Conservation (phyloP, 1,139 yeast genomes). For the Scheffersomyces insectosa region DNA sequence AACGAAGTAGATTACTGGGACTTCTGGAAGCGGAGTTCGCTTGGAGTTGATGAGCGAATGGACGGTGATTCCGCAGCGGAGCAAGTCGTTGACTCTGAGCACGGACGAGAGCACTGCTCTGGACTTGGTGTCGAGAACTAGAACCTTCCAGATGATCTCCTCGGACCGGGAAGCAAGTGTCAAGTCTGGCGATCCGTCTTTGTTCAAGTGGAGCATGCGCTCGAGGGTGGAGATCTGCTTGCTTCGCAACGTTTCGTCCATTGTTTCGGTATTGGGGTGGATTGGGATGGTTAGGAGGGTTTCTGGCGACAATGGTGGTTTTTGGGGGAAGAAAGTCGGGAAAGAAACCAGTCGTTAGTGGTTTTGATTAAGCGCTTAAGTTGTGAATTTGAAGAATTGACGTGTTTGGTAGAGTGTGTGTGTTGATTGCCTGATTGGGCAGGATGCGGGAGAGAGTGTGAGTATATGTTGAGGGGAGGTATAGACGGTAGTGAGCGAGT, state of each 20-base stretch:
- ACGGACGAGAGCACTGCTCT: constrained; percentile 88
- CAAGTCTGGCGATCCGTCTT: constrained; percentile 53
- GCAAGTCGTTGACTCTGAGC: constrained; percentile 82
- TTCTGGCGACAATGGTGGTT: not conserved
- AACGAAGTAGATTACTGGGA: constrained; percentile 89
- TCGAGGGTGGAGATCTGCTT: constrained; percentile 58
- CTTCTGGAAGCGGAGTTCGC: constrained; percentile 84
- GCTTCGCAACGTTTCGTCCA: constrained; percentile 27
- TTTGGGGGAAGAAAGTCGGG: too few species aligned
- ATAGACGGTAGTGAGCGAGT: too few species aligned
- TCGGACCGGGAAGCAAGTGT: constrained; percentile 54
- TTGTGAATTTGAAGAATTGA: constrained; percentile 3
- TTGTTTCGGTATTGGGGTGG: not conserved
- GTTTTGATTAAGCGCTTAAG: too few species aligned
- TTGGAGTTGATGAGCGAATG: constrained; percentile 72
- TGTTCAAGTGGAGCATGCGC: constrained; percentile 81
- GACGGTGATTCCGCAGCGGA: constrained; percentile 87
- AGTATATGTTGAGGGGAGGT: too few species aligned
- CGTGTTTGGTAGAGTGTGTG: constrained; percentile 1
- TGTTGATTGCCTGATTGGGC: constrained; percentile 16
- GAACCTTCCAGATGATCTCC: constrained; percentile 89
- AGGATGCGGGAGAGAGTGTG: constrained; percentile 1
- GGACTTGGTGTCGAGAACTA: constrained; percentile 77
- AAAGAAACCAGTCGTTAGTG: too few species aligned
- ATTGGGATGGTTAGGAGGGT: not conserved